These are phyloP conservation scores for Ilex asprella DNA, from an alignment of 257 asterid genomes.

Conservation along the genomic window DNA sequence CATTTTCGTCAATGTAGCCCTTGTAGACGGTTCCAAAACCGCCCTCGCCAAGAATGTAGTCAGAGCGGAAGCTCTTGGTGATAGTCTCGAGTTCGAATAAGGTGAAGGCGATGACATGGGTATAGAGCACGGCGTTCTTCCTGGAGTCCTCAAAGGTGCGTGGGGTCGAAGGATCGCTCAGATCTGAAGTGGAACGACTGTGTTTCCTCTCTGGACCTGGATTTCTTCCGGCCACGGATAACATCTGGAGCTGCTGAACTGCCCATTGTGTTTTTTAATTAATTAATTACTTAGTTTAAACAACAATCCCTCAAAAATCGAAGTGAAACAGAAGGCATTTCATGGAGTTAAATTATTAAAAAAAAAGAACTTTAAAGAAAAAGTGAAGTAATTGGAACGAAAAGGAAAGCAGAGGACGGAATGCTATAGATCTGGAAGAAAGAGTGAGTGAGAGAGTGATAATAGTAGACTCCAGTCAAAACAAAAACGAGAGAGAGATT, in stretches of 20 bases:
- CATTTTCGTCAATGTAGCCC: slow-evolving; percentile 97
- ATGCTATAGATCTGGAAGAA: slow-evolving; percentile 12
- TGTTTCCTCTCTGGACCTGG: slow-evolving; percentile 60
- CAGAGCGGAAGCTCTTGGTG: slow-evolving; percentile 97
- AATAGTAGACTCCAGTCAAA: slow-evolving; percentile 7
- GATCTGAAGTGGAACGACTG: slow-evolving; percentile 74
- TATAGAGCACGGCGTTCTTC: slow-evolving; percentile 59
- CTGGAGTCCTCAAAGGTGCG: slow-evolving; percentile 73
- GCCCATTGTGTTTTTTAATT: slow-evolving; percentile 19
- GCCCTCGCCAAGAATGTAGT: slow-evolving; percentile 97
- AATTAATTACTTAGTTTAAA: neutral
- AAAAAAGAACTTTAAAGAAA: too few species aligned
- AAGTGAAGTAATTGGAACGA: neutral
- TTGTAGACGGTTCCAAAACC: slow-evolving; percentile 98
- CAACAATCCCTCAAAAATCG: neutral
- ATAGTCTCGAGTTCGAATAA: slow-evolving; percentile 94
- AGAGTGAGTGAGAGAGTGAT: neutral
- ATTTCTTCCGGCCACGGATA: slow-evolving; percentile 39
- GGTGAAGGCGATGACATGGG: slow-evolving; percentile 86
- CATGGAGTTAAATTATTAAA: neutral
- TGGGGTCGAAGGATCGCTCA: slow-evolving; percentile 82
- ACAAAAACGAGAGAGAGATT: neutral
- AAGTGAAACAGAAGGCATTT: neutral
- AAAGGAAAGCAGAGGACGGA: neutral
- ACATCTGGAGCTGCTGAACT: slow-evolving; percentile 65